Percentiles rank a stretch among this genome's conserved stretches.
Conservation (phyloP, 1,284 basidiomycete genomes). For the Wolfiporia cocos region DNA sequence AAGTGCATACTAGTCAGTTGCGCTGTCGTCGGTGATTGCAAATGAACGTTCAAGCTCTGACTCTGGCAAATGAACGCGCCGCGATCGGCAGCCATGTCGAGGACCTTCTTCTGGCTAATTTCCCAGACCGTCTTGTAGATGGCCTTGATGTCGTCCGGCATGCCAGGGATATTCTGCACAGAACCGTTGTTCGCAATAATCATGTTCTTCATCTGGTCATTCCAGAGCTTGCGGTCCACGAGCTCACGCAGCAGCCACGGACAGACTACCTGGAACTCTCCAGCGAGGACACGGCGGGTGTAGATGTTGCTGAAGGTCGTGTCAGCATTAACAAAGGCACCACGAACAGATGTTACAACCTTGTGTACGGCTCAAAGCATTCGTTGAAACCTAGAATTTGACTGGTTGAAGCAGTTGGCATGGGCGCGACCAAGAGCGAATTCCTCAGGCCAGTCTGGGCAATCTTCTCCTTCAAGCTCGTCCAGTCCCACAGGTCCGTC, state of each 20-base stretch:
- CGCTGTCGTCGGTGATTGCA: conserved; percentile 87
- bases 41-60: conserved; percentile 88
- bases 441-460: conserved; percentile 86
- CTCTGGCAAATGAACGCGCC: conserved; percentile 98
- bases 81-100: conserved; percentile 97
- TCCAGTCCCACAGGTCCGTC: conserved; percentile 95
- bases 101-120: conserved; percentile 97
- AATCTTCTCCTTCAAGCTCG: conserved; percentile 83
- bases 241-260: conserved; percentile 98
- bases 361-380: conserved; percentile 97
- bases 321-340: conserved; percentile 7
- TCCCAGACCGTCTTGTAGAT: conserved; percentile 99
- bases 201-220: conserved; percentile 99
- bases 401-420: conserved; percentile 98
- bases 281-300: conserved; percentile 97
- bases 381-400: conserved; percentile 99
- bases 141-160: conserved; percentile 89
- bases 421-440: conserved; percentile 92
- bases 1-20: conserved; percentile 99
- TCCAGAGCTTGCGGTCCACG: conserved; percentile 93
- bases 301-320: conserved; percentile 98
- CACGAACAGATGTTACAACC: conserved; percentile 33
- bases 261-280: conserved; percentile 99
- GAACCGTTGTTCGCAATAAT: conserved; percentile 98
- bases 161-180: conserved; percentile 83